Evolutionary conservation across 306 rosid genomes (phyloP), one percentile per base, ranked within the genome.

Genomic region (Crotalaria pallida): DNA sequence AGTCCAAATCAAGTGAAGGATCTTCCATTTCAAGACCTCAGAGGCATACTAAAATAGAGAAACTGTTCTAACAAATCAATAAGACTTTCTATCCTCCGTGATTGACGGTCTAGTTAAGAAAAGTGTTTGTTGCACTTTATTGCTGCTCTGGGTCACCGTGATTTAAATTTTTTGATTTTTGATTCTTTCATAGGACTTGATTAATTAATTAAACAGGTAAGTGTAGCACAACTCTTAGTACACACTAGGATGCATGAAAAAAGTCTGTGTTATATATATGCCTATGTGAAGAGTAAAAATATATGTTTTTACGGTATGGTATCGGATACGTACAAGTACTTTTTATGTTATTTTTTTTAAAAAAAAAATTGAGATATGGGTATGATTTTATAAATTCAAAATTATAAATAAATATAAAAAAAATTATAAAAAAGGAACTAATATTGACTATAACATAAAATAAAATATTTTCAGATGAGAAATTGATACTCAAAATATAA

Each of bases 11-110:
- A 45, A 33, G 58, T 12, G 49, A 45, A 18, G 12, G 41, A 60
- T 13, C 26, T 48, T n/a, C 3, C 13, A 49, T 16, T 23, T 72
- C 34, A 11, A 55, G 62, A 56, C 11, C 13, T 15, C 41, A 45
- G 18, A 48, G 56, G 38, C 67, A 71, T n/a, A 26, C 47, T 48
- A 41, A 44, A 58, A 50, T 58, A 18, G 38, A 16, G 11, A 63
- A 45, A 51, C 18, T 61, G 47, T 44, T 73, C 8, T 43, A 73
- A 31, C 38, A 40, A 52, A 45, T 7, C 56, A 48, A 47, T 18
- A 8, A 7, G 21, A n/a, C 24, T 67, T 50, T 51, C 15, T 50
- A 50, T 45, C 60, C 76, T 50, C 79, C 76, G 62, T 73, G 76
- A 73, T 51, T 79, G 33, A 53, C 49, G 79, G 55, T 67, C 3